phyloP scores from a whole-genome alignment of 345 rosid species.

The Leavenworthia alabamica region DNA sequence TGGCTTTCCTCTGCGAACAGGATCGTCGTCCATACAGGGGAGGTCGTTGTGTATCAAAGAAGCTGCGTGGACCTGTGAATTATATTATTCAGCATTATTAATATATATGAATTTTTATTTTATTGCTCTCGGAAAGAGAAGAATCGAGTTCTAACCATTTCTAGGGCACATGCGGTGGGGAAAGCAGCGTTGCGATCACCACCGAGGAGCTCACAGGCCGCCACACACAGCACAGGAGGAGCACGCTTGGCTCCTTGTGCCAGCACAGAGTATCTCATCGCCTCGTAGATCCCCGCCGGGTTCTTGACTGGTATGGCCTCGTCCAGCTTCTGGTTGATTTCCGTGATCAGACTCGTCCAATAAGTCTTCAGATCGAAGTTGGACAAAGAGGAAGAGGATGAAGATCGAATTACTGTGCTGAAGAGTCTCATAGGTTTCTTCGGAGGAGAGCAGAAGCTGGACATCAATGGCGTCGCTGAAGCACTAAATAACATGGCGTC shows the following conservation, averaged over 20 bases:
- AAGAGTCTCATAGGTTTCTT: slow-evolving; percentile 9
- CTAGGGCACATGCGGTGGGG: slow-evolving; percentile 97
- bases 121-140: no score
- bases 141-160: slow-evolving; percentile 50
- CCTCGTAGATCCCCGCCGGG: slow-evolving; percentile 74
- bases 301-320: slow-evolving; percentile 61
- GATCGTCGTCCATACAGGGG: slow-evolving; percentile 92
- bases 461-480: slow-evolving; percentile 23
- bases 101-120: no score
- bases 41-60: slow-evolving; percentile 91
- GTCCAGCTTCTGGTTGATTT: slow-evolving; percentile 71
- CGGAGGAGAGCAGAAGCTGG: slow-evolving; percentile 18
- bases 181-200: slow-evolving; percentile 73
- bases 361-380: slow-evolving; percentile 74
- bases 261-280: slow-evolving; percentile 89
- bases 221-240: slow-evolving; percentile 93
- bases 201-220: slow-evolving; percentile 85
- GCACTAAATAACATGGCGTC: slow-evolving; percentile 35
- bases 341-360: slow-evolving; percentile 55
- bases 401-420: slow-evolving; percentile 33
- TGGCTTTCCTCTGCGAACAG: slow-evolving; percentile 77
- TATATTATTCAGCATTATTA: no score
- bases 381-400: slow-evolving; percentile 28
- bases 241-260: slow-evolving; percentile 83
- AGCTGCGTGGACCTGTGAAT: slow-evolving; percentile 55